Percentiles rank a stretch among this genome's conserved stretches.
Conservation (phyloP, 2,329 filamentous ascomycete genomes). For the Lasiodiplodia theobromae region DNA sequence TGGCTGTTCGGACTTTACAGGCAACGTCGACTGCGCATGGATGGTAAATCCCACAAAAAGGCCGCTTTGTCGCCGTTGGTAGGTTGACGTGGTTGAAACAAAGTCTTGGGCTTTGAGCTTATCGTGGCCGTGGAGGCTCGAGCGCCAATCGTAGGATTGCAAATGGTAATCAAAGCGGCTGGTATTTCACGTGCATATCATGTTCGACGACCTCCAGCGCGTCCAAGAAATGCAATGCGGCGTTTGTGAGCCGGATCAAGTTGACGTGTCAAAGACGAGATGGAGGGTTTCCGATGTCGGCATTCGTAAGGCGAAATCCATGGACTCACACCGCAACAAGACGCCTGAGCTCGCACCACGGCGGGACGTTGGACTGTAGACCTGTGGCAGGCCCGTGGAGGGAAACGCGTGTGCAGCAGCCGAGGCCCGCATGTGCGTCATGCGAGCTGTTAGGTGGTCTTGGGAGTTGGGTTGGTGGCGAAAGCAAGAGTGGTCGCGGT, state of each 20-base stretch:
- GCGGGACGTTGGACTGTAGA: not conserved
- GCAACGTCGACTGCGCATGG: not conserved
- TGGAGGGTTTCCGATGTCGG: not conserved
- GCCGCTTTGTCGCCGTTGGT: not conserved
- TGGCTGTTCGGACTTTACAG: not conserved
- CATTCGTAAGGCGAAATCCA: not conserved
- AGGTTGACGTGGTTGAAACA: conserved; percentile 18
- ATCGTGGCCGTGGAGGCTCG: not conserved
- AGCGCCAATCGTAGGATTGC: conserved; percentile 5
- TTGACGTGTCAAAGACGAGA: not conserved
- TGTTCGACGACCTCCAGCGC: not conserved
- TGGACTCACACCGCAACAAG: not conserved
- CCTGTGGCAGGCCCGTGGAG: not conserved
- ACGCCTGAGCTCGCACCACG: conserved; percentile 1
- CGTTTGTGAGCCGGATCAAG: not conserved
- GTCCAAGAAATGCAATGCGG: not conserved
- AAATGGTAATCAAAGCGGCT: not conserved
- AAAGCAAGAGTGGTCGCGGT: not conserved
- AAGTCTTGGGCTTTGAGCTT: conserved; percentile 2
- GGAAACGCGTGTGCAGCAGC: not conserved
- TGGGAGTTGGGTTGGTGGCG: conserved; percentile 12
- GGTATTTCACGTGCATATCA: conserved; percentile 6
- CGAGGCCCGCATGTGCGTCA: conserved; percentile 1
- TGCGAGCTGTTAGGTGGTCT: not conserved
- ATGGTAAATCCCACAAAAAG: not conserved